Evolutionary conservation across 208 protist genomes (phyloP), one percentile per base, ranked within the genome.

Genomic region (Acanthamoeba lenticulata): DNA sequence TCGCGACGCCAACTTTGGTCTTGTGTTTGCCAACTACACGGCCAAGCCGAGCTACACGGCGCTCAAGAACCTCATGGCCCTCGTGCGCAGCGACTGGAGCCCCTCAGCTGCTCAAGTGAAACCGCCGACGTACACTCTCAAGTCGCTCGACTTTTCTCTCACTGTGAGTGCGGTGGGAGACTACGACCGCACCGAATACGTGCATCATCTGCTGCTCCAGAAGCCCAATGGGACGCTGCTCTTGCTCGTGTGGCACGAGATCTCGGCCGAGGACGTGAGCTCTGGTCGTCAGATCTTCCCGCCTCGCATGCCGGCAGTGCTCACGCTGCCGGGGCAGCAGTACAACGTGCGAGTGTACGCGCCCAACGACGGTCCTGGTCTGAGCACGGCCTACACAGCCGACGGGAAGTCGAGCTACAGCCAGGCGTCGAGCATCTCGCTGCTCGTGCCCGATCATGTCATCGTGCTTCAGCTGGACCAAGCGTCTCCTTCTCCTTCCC

Each of bases 171-270:
- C 67, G 5, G 67, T 77, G 34, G 67, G 67, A 1, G 21, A 2
- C 29, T 77, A n/a, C 13, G 38, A 77, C 38, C 1, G 67, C 7
- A 44, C 38, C 9, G 36, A 77, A 13, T 77, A 77, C 67, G 67
- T 77, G 36, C 67, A 77, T 17, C 32, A 77, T 34, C 67, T 77
- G 34, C 67, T 77, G 67, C 67, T 77, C 5, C 67, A 77, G 67
- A 77, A 77, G 67, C 38, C 67, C 67, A 44, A 77, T 34, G 67
- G 67, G 15, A 42, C 34, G 9, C 19, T 77, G 6, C 67, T 77
- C 2, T 34, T 77, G 5, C 67, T 77, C 19, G 9, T 77, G 36
- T 77, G 67, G 67, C 67, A 77, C 34, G 67, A 77, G 67, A 77
- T 77, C 67, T 77, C 67, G 19, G 34, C 3, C 34, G 67, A 77